Conservation (phyloP, 352 stramenopile genomes). For the Phytophthora nicotianae region DNA sequence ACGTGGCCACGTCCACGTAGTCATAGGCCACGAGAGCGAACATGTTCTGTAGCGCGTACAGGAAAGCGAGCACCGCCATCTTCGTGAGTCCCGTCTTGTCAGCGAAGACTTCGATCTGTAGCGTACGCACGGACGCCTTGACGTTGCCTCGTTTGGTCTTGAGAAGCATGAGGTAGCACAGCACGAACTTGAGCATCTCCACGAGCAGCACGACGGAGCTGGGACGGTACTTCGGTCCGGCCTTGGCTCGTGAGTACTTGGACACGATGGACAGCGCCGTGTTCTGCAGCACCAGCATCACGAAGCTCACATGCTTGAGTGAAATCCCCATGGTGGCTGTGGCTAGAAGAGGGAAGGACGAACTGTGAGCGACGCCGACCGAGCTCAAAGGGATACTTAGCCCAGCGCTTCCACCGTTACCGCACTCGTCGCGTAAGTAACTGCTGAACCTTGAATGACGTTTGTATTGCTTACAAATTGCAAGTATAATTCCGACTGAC, state of each 20-base stretch:
- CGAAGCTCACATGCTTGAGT: conserved; percentile 82
- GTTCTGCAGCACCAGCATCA: conserved; percentile 89
- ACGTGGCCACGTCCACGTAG: conserved; percentile 89
- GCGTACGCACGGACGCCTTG: conserved; percentile 53
- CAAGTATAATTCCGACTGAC: neutral
- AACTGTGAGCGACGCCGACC: conserved; percentile 18
- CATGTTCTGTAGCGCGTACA: conserved; percentile 90
- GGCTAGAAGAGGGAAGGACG: conserved; percentile 12
- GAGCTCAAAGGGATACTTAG: conserved; percentile 10
- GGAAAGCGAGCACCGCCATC: conserved; percentile 84
- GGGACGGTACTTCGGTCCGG: conserved; percentile 83
- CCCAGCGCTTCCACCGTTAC: conserved; percentile 19
- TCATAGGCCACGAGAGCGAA: conserved; percentile 88
- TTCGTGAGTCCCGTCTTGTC: conserved; percentile 82
- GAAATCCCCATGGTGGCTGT: conserved; percentile 36
- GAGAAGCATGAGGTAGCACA: conserved; percentile 80
- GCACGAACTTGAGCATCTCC: conserved; percentile 81
- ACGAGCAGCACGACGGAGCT: conserved; percentile 83
- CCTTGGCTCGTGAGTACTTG: conserved; percentile 81
- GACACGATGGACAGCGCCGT: conserved; percentile 86
- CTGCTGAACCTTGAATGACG: neutral
- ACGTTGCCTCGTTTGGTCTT: conserved; percentile 66
- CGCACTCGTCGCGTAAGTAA: neutral
- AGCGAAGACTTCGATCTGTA: conserved; percentile 82
- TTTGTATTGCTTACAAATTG: too few species aligned